These are phyloP conservation scores for Lactarius vividus DNA, from an alignment of 768 basidiomycete genomes.

Conservation along the genomic window DNA sequence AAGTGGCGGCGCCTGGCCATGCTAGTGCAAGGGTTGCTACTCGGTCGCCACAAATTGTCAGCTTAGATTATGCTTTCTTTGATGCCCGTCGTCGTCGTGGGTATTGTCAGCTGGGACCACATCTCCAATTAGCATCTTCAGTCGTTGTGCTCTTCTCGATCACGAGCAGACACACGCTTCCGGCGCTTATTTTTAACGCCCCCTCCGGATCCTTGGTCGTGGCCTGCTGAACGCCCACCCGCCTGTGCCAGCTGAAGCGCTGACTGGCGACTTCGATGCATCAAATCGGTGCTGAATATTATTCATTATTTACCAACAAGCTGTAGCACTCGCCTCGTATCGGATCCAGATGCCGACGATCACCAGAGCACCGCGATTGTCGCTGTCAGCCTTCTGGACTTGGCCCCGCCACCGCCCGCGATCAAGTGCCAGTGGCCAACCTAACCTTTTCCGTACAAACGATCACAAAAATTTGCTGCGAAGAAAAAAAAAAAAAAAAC, in stretches of 20 bases:
- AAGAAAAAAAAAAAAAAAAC: background rate
- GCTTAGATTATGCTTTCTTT: background rate
- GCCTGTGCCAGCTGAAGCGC: background rate
- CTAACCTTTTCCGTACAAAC: background rate
- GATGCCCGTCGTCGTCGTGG: constrained; percentile 3
- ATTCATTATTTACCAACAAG: background rate
- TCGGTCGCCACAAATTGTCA: constrained; percentile 4
- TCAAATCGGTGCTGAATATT: background rate
- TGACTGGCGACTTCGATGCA: background rate
- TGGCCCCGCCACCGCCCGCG: background rate
- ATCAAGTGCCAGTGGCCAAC: background rate
- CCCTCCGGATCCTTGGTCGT: background rate
- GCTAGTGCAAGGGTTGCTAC: background rate
- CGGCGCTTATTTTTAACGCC: background rate
- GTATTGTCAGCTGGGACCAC: background rate
- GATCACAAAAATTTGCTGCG: background rate
- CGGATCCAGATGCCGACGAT: background rate
- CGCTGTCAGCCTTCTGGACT: background rate
- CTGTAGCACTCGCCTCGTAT: background rate
- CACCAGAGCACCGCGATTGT: background rate
- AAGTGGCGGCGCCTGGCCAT: background rate
- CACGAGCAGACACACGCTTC: background rate
- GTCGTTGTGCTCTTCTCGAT: background rate
- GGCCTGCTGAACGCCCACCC: background rate
- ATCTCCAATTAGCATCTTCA: constrained; percentile 3